Evolutionary conservation across 2,329 filamentous ascomycete genomes (phyloP), one percentile per base, ranked within the genome.

Genomic region (Nectriaceae sp.): DNA sequence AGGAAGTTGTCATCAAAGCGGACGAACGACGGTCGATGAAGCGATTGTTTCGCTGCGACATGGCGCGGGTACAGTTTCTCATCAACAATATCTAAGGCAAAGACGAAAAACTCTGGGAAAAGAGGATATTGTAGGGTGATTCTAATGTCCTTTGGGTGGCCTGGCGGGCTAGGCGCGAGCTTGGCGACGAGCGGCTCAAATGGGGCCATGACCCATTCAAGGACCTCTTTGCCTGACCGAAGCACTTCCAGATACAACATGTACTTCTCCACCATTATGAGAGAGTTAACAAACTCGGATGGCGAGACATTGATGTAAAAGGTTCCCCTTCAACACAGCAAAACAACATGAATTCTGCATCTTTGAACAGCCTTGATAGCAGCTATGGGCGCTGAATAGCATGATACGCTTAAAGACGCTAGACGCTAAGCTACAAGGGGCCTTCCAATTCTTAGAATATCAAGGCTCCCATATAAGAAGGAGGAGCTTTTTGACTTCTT

Each of bases 111-210:
- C 0, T 50, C 36, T 0, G 57, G 57, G 44, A 58, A 57, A 11
- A 57, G 44, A 47, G 58, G 47, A 13, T 62, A 36, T 21, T 53
- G 15, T 8, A 61, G 49, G 31, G 53, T 55, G 13, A 60, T 16
- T 15, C n/a, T 38, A 11, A 49, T 50, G 11, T 55, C 18, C 15
- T 46, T n/a, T 10, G 40, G 38, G 16, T 36, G 3, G 4, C 40
- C 8, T 18, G 44, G 16, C 3, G 55, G 51, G 29, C 21, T 44
- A 1, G 56, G 59, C 10, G 60, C 52, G 10, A 65, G 54, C 18
- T 60, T 40, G 4, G 33, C 35, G 4, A 63, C 50, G 6, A 63
- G 46, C 2, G 49, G 36, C 21, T 54, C 38, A 29, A 63, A 63
- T 1, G 46, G 47, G 4, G 44, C 4, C 40, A 51, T 50, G 22